Evolutionary conservation across 1,284 basidiomycete species (phyloP).

Genomic region (Coriolopsis trogii): DNA sequence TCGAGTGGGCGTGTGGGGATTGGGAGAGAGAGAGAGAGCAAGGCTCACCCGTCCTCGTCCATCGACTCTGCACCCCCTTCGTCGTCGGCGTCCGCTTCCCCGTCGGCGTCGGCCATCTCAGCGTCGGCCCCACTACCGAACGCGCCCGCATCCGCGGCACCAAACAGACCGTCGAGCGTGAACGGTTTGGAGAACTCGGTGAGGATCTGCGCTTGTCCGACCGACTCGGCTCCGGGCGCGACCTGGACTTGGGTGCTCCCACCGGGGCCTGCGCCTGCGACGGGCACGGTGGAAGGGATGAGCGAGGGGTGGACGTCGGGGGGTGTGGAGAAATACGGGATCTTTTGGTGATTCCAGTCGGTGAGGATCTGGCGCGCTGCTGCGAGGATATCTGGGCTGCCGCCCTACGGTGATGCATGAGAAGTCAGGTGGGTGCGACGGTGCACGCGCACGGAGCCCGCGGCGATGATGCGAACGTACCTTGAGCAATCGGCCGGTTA

Average conservation of each 20-base stretch:
- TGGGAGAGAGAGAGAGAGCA: not conserved
- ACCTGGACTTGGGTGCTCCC: conserved; percentile 37
- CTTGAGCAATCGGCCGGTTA: conserved; percentile 84
- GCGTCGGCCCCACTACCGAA: conserved; percentile 41
- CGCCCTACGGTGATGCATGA: conserved; percentile 65
- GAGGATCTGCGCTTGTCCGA: conserved; percentile 77
- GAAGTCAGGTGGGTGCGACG: not conserved
- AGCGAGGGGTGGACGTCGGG: conserved; percentile 79
- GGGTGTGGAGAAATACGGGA: conserved; percentile 85
- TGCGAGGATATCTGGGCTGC: conserved; percentile 86
- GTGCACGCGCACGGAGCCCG: not conserved
- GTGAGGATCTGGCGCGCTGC: conserved; percentile 85
- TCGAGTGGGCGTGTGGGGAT: not conserved
- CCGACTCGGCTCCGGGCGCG: conserved; percentile 71
- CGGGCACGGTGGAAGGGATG: conserved; percentile 54
- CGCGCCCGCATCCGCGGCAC: conserved; percentile 73
- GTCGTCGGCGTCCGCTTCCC: conserved; percentile 38
- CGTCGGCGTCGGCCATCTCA: conserved; percentile 28
- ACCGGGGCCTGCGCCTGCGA: no score
- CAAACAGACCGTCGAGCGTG: conserved; percentile 74
- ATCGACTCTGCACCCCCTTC: conserved; percentile 30
- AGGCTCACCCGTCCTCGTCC: conserved; percentile 54
- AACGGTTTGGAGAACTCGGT: conserved; percentile 71
- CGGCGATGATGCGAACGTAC: conserved; percentile 36
- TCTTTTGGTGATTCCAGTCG: conserved; percentile 98